Base-by-base conservation (phyloP, 495 filamentous ascomycete species). In the Penicillium taxi region DNA sequence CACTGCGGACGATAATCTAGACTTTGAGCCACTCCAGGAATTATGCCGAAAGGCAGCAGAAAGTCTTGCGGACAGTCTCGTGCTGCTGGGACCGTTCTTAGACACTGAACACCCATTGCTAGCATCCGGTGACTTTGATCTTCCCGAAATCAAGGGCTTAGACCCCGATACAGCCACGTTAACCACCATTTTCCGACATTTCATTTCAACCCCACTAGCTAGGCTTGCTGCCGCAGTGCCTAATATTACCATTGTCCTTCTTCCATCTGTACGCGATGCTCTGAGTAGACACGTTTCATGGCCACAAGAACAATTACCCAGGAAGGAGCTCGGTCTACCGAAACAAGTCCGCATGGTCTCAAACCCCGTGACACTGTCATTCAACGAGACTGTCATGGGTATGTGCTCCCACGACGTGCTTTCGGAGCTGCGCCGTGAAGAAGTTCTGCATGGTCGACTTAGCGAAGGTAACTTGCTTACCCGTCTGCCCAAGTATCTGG, bases 81-180 rank as follows among this genome's bases (percentile, higher is more conserved):
- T 96, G 11, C 68, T 98, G 16, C 61, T 75, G 28, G 91, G 91
- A 0, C 91, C 91, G 2, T 94, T 96, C 55, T 69, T 98, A 37
- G 91, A 96, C 53, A 66, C 78, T 27, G 87, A 93, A 42, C 91
- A 98, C 50, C 90, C 91, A 3, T 64, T 91, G n/a, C 72, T 98
- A 32, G 80, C 82, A 36, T 73, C 80, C 2, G 91, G 91, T 14
- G 87, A 94, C 51, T 94, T 94, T 48, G 89, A 94, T 48, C 73
- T 95, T 16, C 88, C 86, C 4, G 76, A 85, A 3, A 74, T 81
- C 37, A 63, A 77, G n/a, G 60, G 67, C 9, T 60, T 77, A 33
- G 78, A 89, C 26, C 78, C 82, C 0, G 85, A 90, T 52, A 77
- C 76, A 2, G 80, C 78, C 6, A 93, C 86, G 6, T 72, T 98